Conservation (phyloP, 805 yeast species). For the Cyberlindnera americana region DNA sequence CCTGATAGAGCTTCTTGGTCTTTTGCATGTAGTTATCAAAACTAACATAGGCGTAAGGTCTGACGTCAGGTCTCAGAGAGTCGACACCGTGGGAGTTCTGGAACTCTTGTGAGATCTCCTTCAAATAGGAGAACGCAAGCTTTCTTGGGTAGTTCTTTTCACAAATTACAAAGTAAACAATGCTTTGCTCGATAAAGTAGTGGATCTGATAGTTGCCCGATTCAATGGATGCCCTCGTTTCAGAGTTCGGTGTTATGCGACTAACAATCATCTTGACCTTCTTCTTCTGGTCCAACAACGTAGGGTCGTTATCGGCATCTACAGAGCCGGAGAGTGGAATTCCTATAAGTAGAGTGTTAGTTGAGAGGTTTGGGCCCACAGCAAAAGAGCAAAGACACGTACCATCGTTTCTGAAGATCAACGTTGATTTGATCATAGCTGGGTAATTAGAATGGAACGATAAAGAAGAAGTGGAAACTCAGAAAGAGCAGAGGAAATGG, state of each 20-base stretch:
- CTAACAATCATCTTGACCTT: conserved; percentile 75
- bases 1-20: conserved; percentile 86
- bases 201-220: conserved; percentile 61
- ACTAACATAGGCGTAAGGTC: conserved; percentile 87
- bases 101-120: conserved; percentile 81
- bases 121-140: conserved; percentile 80
- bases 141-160: conserved; percentile 81
- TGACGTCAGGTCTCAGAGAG: conserved; percentile 56
- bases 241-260: conserved; percentile 75
- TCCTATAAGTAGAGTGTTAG: conserved; percentile 6
- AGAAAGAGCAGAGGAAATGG: no score
- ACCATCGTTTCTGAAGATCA: conserved; percentile 66
- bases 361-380: no score
- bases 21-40: conserved; percentile 79
- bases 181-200: conserved; percentile 60
- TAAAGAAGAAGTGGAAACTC: no score
- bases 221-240: conserved; percentile 80
- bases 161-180: conserved; percentile 75
- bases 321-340: conserved; percentile 90
- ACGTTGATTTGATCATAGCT: conserved; percentile 67
- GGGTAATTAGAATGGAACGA: no score
- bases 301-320: conserved; percentile 67
- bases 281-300: conserved; percentile 72
- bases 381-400: no score
- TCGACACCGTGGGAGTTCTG: conserved; percentile 70